Base-by-base conservation (phyloP, 768 basidiomycete species). In the Lentinula sp. region DNA sequence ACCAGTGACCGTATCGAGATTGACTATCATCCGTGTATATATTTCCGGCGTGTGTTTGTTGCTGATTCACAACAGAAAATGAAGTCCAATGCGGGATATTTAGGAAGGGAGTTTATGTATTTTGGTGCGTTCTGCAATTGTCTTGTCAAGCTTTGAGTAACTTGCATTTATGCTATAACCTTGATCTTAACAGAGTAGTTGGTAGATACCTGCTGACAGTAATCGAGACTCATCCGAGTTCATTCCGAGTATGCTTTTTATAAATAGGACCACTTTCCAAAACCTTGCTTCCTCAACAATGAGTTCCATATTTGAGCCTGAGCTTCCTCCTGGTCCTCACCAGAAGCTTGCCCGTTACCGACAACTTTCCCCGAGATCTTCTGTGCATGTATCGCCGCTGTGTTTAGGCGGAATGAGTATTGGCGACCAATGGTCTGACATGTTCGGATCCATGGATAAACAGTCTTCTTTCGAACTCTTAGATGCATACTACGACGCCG, bases 331-430 rank as follows among this genome's bases (percentile, higher is more conserved):
- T 3, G 69, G 70, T 31, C 74, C 76, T 6, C 53, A 60, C 5
- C 70, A 73, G 3, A 67, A 65, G 10, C 68, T 75, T 5, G 73
- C 71, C 11, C 70, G 69, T 7, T 76, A 78, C 55, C 73, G 75
- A 1, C 57, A 64, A 11, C 66, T 79, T 32, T 74, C 74, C 0
- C 70, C 77, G 3, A 58, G 59, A 39, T 74, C 76, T 32, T 72
- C 75, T 0, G 68, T 79, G 4, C 73, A 75, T 59, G 77, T 79
- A 8, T 81, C 79, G 0, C 78, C 77, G 1, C 64, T 80, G 5
- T 70, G 71, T 48, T 69, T 81, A 1, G 80, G 80, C n/a, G 79
- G 70, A 0, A 73, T 74, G 75, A 78, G 71, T 64, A 76, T 80
- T 43, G 78, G 78, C 3, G 74, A 78, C 53, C 69, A 73, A 32